Evolutionary conservation across 2,329 filamentous ascomycete species (phyloP), one percentile per base, ranked within the genome.

Genomic region (Talaromyces atroroseus): DNA sequence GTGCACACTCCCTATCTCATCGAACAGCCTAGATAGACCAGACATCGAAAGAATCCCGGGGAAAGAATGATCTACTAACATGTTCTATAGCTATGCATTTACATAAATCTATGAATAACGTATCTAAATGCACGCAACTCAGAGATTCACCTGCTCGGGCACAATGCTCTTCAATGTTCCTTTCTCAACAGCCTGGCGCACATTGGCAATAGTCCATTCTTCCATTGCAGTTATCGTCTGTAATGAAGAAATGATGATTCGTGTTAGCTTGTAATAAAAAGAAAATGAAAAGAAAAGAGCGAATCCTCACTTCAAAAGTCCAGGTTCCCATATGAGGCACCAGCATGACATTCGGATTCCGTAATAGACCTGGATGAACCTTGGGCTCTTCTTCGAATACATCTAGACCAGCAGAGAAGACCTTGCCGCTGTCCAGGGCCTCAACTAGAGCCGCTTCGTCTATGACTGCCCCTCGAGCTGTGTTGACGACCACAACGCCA

Each of bases 291-390:
- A 50, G 51, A 16, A 14, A 23, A 10, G 44, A 46, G 12, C 0
- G 2, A 29, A 18, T 21, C 66, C 67, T 62, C 59, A 74, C 72
- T 76, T 88, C 89, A 26, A 84, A 75, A 0, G 88, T 92, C 80
- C 82, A 90, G 0, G 90, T 95, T 0, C 90, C 90, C 88, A 95
- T 89, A 71, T 95, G 90, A 52, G 90, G 90, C 36, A 95, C 74
- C 26, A 95, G 77, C 64, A 92, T 77, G 21, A 89, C 88, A 62
- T 83, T 81, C 2, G 83, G 82, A 66, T 92, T 92, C 16, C 76
- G 74, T 14, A 92, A 63, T 44, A 95, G 76, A 1, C 86, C 88
- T 0, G 84, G 85, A 66, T 94, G 88, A 26, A 95, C 76, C 57
- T 82, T 78, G 0, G 90, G 90, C 71, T 95, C 90, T 38, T 91